These are phyloP conservation scores for Mortierella sp. DNA, from an alignment of 371 early-diverging fungal species.

Conservation along the genomic window DNA sequence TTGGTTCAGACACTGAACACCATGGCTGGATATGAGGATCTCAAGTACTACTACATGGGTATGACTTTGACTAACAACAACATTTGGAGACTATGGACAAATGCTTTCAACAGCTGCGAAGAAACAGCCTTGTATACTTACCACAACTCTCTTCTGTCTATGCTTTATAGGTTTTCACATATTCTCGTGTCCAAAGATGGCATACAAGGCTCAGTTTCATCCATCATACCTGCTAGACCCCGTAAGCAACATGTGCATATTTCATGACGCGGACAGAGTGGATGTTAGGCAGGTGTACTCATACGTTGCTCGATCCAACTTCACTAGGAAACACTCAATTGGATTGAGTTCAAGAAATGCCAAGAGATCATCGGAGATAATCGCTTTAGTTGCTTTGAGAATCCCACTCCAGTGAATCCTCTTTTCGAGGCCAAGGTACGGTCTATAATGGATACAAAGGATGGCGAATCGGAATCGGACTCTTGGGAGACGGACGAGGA, in stretches of 20 bases:
- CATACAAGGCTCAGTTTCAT: constrained; percentile 88
- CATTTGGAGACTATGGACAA: neutral
- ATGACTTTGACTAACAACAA: constrained; percentile 6
- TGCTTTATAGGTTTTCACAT: constrained; percentile 83
- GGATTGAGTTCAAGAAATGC: constrained; percentile 49
- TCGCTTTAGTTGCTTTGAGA: constrained; percentile 30
- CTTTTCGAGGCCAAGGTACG: constrained; percentile 41
- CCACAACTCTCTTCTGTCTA: neutral
- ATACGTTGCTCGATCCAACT: neutral
- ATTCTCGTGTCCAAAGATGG: constrained; percentile 91
- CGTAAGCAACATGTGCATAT: constrained; percentile 50
- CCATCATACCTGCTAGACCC: constrained; percentile 87
- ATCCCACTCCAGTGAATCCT: constrained; percentile 24
- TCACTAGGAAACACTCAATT: constrained; percentile 43
- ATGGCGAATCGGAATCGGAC: constrained; percentile 24
- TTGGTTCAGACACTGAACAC: constrained; percentile 57
- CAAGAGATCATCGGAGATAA: constrained; percentile 30
- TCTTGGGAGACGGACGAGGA: constrained; percentile 57
- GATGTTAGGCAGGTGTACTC: neutral
- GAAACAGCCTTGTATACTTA: too few species aligned
- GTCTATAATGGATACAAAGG: constrained; percentile 4
- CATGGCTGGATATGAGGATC: constrained; percentile 34
- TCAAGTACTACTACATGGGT: constrained; percentile 92
- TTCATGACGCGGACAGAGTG: too few species aligned
- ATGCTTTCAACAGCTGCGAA: too few species aligned